These are phyloP conservation scores for Chondrus crispus DNA, from an alignment of 23 red algal genomes.

Conservation along the genomic window DNA sequence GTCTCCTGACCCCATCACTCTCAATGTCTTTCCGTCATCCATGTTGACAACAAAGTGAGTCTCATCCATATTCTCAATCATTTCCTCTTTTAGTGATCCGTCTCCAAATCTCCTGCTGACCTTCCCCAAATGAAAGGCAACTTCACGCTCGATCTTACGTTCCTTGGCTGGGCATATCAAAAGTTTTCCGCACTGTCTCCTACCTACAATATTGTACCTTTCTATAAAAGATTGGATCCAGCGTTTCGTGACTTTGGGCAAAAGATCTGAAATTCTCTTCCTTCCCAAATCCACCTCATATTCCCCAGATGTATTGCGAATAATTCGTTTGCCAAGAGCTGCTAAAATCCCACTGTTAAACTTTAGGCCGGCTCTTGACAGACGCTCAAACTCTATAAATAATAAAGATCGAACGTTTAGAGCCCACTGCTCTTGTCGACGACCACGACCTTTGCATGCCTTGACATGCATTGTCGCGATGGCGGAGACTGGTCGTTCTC, in stretches of 20 bases:
- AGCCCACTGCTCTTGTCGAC: too few relatives aligned
- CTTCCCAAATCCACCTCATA: too few relatives aligned
- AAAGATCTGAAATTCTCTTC: too few relatives aligned
- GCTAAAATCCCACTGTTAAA: background rate
- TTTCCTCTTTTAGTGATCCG: background rate
- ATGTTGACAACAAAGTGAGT: conserved; percentile 17
- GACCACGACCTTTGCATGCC: too few relatives aligned
- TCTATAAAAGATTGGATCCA: background rate
- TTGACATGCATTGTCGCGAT: too few relatives aligned
- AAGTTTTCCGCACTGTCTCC: background rate
- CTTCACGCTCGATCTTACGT: conserved; percentile 4
- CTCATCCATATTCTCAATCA: background rate
- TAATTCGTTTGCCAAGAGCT: too few relatives aligned
- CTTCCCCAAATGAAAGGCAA: background rate
- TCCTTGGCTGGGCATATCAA: background rate
- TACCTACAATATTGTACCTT: background rate
- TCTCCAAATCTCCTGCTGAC: background rate
- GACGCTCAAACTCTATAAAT: background rate
- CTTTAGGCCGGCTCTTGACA: background rate
- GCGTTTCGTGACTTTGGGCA: too few relatives aligned
- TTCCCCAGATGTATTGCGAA: too few relatives aligned
- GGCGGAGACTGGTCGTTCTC: too few relatives aligned
- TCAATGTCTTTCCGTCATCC: background rate
- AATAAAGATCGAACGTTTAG: too few relatives aligned
- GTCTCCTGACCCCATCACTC: background rate